A percentile compares a stretch with the other conserved stretches of the same genome.
Conservation (phyloP, 306 rosid genomes). For the Urtica urens region DNA sequence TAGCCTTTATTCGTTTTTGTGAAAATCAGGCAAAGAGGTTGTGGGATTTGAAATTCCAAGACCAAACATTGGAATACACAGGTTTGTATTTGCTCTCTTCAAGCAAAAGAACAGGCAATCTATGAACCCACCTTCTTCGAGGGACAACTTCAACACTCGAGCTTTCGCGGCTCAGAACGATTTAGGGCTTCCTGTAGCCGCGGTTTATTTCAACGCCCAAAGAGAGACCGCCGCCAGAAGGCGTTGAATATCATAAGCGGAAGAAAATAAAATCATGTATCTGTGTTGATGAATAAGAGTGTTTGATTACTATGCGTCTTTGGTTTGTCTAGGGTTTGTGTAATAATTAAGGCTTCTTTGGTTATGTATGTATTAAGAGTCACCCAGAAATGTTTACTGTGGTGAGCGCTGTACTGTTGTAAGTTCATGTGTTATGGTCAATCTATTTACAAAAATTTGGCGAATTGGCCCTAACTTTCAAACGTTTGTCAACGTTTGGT, state of each 20-base stretch:
- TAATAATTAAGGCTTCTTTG: too few species aligned
- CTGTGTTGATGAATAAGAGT: background rate
- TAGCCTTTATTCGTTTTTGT: background rate
- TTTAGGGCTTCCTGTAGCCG: conserved; percentile 80
- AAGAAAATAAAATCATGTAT: background rate
- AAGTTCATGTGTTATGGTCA: too few species aligned
- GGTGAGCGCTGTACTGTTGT: too few species aligned
- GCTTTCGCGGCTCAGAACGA: conserved; percentile 45
- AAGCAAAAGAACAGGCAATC: conserved; percentile 52
- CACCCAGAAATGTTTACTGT: too few species aligned
- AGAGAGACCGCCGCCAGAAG: conserved; percentile 64
- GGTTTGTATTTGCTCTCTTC: conserved; percentile 77
- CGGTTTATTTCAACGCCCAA: conserved; percentile 72
- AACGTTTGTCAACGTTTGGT: too few species aligned
- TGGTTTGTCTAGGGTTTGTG: too few species aligned
- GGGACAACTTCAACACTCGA: conserved; percentile 62
- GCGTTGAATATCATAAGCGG: conserved; percentile 22
- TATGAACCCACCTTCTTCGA: conserved; percentile 36
- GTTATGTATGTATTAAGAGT: too few species aligned
- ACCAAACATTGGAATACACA: conserved; percentile 84
- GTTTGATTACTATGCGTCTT: too few species aligned
- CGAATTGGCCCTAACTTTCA: too few species aligned
- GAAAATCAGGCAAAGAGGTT: conserved; percentile 45
- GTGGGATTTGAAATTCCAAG: conserved; percentile 66
- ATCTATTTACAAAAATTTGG: too few species aligned